Base-by-base conservation (phyloP, 2,329 filamentous ascomycete genomes). In the Xylaria sp. region DNA sequence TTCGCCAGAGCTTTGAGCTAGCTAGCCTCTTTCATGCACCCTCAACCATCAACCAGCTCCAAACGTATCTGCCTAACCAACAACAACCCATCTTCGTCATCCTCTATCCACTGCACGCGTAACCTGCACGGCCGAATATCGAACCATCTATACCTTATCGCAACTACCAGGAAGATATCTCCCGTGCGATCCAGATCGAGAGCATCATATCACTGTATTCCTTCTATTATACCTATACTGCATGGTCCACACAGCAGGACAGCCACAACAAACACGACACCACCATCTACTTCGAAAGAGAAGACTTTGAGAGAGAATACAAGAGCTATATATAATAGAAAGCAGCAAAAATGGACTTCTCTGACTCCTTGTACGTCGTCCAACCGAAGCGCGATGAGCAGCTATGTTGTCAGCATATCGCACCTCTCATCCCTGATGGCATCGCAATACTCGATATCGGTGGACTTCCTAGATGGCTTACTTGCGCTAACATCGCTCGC, bases 311-410 rank as follows among this genome's bases (percentile, higher is more conserved):
- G 65, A 22, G 44, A 51, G 9, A 27, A 49, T 42, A 42, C 38
- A 20, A 11, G 25, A 2, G 17, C 27, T 33, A 33, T 33, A 15
- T 20, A 2, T 25, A n/a, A 39, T 17, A 42, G 38, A 42, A 42
- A 39, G 3, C 36, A 31, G 17, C 61, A 67, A 74, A 78, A 73
- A 97, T 97, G 93, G 94, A 97, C 82, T 92, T 94, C 84, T 95
- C 93, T 70, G 93, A 97, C 82, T 90, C 90, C 79, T 96, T 97
- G 93, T 96, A 86, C 83, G 92, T 86, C 70, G 31, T 61, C 44
- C 63, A 27, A 6, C 42, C 33, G 39, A 11, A 11, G 4, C 44
- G 44, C 33, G 60, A 39, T 33, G 38, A 45, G 50, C 11, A 3
- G 22, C 36, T 31, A 17, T 25, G 20, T 57, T 22, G 6, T n/a